Evolutionary conservation across 139 green algal species (phyloP), one percentile per base, ranked within the genome.

Genomic region (Haematococcus lacustris): DNA sequence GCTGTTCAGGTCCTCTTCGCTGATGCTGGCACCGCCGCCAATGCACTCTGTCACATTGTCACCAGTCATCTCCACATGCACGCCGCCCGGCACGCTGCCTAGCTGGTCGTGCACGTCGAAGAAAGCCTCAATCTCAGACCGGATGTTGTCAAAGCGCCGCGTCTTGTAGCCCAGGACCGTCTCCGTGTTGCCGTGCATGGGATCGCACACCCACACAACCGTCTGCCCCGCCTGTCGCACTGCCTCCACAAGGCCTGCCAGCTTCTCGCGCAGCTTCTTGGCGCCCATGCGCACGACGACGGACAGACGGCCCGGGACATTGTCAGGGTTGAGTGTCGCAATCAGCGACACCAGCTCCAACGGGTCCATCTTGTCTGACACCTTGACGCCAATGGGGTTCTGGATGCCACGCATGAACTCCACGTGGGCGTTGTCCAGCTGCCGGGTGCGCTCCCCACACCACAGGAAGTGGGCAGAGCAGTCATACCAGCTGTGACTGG

Each of bases 111-210:
- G 94, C 43, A 96, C 90, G 61, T 96, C 91, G 71, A 95, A 94
- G 78, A 94, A 95, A 23, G 87, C 89, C 75, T 89, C 80, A 30
- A 96, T 89, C 83, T 82, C 86, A 65, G 68, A 80, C 7, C 89
- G 79, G 34, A 97, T 87, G 74, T 96, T 93, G 13, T 98, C 93
- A 78, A 94, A 99, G 74, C 86, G 88, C 47, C 96, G 83, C 28
- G 96, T 99, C 89, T 99, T 99, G 91, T 90, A 98, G 73, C 93
- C 91, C 34, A 80, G 80, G 53, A 86, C 77, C 3, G 82, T 90
- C 88, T 98, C 93, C 0, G 93, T 99, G 90, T 99, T 99, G 79
- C 95, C 96, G 80, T 99, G 96, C 92, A 99, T 97, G 71, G 96
- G 96, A 78, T 99, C 96, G 70, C 82, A 96, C 37, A 98, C 88